phyloP scores from a whole-genome alignment of 257 asterid genomes.

The Solanum peruvianum region DNA sequence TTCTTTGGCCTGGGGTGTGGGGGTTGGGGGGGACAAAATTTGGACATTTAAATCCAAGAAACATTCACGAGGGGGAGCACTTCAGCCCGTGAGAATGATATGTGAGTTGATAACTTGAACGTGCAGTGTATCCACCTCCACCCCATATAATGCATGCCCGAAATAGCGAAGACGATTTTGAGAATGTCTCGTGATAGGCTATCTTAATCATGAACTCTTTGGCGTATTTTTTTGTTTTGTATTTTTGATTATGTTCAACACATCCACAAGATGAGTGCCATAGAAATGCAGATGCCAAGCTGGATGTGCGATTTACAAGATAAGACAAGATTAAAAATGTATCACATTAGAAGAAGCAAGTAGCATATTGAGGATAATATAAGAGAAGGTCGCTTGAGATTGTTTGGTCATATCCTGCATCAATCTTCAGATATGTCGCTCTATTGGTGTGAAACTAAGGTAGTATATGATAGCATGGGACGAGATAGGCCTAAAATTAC shows the following conservation, averaged over 20 bases:
- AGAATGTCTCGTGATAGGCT: not conserved
- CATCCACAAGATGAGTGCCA: not conserved
- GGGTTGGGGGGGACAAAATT: not conserved
- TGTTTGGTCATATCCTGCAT: not conserved
- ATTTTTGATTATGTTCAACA: not conserved
- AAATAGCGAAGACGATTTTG: not conserved
- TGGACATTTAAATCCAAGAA: not conserved
- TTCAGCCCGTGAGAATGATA: not conserved
- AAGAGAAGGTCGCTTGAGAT: not conserved
- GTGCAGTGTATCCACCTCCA: not conserved
- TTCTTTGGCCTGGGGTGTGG: not conserved
- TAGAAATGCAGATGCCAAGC: not conserved
- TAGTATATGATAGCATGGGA: not conserved
- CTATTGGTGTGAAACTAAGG: not conserved
- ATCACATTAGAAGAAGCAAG: not conserved
- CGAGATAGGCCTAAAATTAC: not conserved
- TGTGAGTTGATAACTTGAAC: not conserved
- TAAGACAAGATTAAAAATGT: not conserved
- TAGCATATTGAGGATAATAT: not conserved
- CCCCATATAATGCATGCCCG: not conserved
- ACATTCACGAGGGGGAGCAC: not conserved
- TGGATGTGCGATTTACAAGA: not conserved
- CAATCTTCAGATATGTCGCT: not conserved
- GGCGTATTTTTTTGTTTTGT: not conserved
- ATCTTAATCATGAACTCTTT: not conserved